Base-by-base conservation (phyloP, 164 flowering plant species). In the Vitis amurensis region DNA sequence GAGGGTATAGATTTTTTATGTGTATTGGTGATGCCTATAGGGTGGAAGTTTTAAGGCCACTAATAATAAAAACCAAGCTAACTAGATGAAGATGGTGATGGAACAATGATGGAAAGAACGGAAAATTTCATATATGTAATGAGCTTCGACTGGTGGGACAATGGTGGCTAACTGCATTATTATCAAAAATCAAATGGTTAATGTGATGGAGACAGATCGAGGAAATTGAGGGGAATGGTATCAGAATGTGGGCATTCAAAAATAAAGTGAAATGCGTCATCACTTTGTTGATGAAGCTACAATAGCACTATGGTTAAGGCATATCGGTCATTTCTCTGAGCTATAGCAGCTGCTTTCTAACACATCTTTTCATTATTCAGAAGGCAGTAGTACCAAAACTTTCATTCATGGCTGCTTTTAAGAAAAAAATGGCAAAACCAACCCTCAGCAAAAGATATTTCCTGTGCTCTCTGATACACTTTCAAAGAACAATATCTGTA, bases 361-460 rank as follows among this genome's bases (percentile, higher is more conserved):
- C 29, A 48, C 57, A 49, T 52, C 15, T 48, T 60, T 49, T 55
- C 56, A 55, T 11, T 56, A 49, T 52, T 49, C 53, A 58, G 29
- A 37, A 59, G 50, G 23, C 15, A 51, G 58, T 15, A 52, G 67
- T 55, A 68, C 68, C 50, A 61, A 52, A 37, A 68, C 69, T 74
- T 74, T 74, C 65, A 67, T 59, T 37, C 44, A 37, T 37, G 44
- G 44, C 44, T 49, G 69, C 68, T 64, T 70, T 71, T n/a, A 0
- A 37, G 7, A 37, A 37, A 37, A 69, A 71, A 71, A 71, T 70
- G 71, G 76, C 49, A 62, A 68, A 68, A 74, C 66, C 74, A 57
- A 68, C 61, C 67, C 50, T 58, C 44, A 11, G 71, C 55, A 68
- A 78, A 71, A 23, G 72, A 58, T 57, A 51, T 68, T 60, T 60